These are phyloP conservation scores for Galerina marginata DNA, from an alignment of 768 basidiomycete genomes.

Conservation along the genomic window DNA sequence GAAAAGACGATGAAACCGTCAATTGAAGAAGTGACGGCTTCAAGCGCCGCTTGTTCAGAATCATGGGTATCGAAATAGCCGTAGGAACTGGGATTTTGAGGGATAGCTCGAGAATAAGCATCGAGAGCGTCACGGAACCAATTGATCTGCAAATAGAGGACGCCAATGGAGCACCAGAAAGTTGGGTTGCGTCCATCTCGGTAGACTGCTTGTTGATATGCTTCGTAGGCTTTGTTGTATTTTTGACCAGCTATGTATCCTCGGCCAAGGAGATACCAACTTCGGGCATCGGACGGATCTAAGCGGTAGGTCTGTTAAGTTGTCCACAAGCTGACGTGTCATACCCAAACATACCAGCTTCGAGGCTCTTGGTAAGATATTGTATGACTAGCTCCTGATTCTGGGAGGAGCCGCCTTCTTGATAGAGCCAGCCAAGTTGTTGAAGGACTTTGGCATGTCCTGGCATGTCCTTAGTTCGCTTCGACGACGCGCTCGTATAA, in stretches of 20 bases:
- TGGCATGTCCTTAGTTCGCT: too few relatives aligned
- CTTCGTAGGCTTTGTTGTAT: too few relatives aligned
- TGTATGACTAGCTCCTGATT: too few relatives aligned
- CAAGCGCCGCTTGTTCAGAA: slow-evolving; percentile 2
- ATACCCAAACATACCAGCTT: too few relatives aligned
- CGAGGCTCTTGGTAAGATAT: too few relatives aligned
- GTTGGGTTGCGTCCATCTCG: slow-evolving; percentile 98
- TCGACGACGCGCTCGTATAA: too few relatives aligned
- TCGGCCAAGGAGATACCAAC: too few relatives aligned
- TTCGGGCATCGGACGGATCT: too few relatives aligned
- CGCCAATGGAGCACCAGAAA: slow-evolving; percentile 99
- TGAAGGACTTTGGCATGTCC: too few relatives aligned
- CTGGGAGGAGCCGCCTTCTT: too few relatives aligned
- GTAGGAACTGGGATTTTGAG: slow-evolving; percentile 2
- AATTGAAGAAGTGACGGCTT: neutral
- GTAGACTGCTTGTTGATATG: slow-evolving; percentile 98
- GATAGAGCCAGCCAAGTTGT: too few relatives aligned
- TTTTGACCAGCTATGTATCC: too few relatives aligned
- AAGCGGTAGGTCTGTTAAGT: slow-evolving; percentile 99
- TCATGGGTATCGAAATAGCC: slow-evolving; percentile 12
- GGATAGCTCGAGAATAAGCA: slow-evolving; percentile 96
- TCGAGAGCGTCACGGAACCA: slow-evolving; percentile 99
- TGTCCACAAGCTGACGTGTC: slow-evolving; percentile 97
- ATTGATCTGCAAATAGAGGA: slow-evolving; percentile 99
- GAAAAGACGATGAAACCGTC: slow-evolving; percentile 8